Evolutionary conservation across 2,329 filamentous ascomycete genomes (phyloP).

Genomic region (Ascochyta rabiei): DNA sequence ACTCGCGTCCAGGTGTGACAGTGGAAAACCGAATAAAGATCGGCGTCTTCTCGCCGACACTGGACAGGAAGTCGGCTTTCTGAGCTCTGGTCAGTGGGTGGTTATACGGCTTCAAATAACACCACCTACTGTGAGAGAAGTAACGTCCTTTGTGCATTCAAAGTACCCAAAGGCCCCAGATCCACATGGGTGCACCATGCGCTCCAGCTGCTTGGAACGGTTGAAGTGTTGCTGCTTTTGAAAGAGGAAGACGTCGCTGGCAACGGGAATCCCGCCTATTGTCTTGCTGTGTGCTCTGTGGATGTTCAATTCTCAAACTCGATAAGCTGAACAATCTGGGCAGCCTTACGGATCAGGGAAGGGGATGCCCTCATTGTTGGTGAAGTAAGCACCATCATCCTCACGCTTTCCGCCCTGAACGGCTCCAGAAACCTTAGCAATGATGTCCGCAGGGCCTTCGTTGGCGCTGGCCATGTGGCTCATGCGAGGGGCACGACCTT

Average conservation of each 20-base stretch:
- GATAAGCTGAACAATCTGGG: background rate
- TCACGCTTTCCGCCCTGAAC: constrained; percentile 54
- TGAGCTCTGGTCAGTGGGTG: background rate
- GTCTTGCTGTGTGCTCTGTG: constrained; percentile 57
- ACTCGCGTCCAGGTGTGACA: constrained; percentile 52
- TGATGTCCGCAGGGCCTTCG: constrained; percentile 59
- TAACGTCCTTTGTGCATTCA: constrained; percentile 51
- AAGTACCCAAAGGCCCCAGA: constrained; percentile 57
- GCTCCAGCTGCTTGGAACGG: constrained; percentile 58
- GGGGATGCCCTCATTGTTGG: constrained; percentile 61
- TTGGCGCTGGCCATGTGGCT: constrained; percentile 54
- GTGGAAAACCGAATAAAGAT: constrained; percentile 55
- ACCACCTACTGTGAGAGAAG: constrained; percentile 34
- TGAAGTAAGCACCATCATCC: constrained; percentile 60
- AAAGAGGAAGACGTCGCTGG: constrained; percentile 59
- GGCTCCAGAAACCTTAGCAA: constrained; percentile 58
- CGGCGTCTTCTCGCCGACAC: constrained; percentile 51
- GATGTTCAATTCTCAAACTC: background rate
- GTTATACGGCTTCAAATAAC: background rate
- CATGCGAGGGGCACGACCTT: constrained; percentile 47
- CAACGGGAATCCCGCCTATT: constrained; percentile 58
- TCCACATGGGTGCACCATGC: constrained; percentile 52
- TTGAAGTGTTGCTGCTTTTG: constrained; percentile 64
- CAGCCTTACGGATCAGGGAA: constrained; percentile 54
- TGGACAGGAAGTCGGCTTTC: constrained; percentile 52